Percentiles rank a stretch among this genome's conserved stretches.
Evolutionary conservation across 73 alveolate genomes (phyloP).

Genomic region (Effrenium voratum): DNA sequence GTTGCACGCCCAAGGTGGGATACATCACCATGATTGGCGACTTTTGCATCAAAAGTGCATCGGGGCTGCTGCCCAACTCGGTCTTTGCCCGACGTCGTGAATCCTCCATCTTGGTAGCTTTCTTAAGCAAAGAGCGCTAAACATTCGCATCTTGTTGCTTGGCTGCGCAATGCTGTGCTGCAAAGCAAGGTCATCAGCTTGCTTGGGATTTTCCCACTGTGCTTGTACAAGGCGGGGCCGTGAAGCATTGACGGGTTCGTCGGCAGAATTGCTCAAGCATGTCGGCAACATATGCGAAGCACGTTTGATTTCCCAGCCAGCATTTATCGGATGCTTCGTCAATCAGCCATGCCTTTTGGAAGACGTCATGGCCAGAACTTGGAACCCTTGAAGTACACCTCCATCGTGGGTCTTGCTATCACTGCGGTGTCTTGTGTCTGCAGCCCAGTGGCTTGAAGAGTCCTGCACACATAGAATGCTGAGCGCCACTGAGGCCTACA

Average conservation of each 20-base stretch:
- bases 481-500: slow-evolving; percentile 35
- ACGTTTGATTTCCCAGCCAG: no score
- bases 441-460: neutral
- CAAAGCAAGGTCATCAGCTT: slow-evolving; percentile 47
- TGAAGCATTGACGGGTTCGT: no score
- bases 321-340: no score
- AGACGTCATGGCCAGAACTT: slow-evolving; percentile 5
- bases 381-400: slow-evolving; percentile 89
- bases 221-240: slow-evolving; percentile 56
- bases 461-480: neutral
- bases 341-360: neutral
- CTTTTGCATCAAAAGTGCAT: slow-evolving; percentile 78
- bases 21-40: slow-evolving; percentile 86
- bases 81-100: slow-evolving; percentile 75
- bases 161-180: neutral
- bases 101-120: slow-evolving; percentile 60
- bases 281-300: neutral
- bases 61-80: slow-evolving; percentile 80
- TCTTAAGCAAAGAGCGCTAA: neutral
- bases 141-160: neutral
- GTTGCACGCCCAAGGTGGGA: slow-evolving; percentile 22
- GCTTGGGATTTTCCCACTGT: slow-evolving; percentile 78
- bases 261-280: neutral
- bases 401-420: slow-evolving; percentile 64
- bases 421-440: slow-evolving; percentile 75